These are phyloP conservation scores for Gnomoniopsis sp. DNA, from an alignment of 2,329 filamentous ascomycete species.

Conservation along the genomic window DNA sequence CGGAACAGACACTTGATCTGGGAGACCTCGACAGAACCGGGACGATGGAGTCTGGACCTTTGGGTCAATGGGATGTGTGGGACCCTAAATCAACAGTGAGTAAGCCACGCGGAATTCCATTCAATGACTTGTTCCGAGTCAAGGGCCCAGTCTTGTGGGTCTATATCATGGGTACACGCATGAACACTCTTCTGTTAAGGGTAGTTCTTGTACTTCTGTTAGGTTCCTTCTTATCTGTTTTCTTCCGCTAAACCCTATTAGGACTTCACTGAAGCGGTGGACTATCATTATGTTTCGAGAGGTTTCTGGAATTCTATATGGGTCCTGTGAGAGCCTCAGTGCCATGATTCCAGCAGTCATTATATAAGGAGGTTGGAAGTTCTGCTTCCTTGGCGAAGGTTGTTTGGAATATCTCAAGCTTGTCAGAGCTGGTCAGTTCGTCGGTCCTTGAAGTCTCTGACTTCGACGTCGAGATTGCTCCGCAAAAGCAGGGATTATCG, in stretches of 20 bases:
- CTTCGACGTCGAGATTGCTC: not conserved
- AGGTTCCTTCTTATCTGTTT: not conserved
- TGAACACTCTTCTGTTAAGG: not conserved
- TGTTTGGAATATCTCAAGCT: not conserved
- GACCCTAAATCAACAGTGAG: too few relatives aligned
- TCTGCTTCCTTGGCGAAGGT: not conserved
- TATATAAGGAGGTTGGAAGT: not conserved
- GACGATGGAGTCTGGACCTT: too few relatives aligned
- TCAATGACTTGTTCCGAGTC: not conserved
- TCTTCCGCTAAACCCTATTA: not conserved
- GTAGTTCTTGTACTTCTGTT: not conserved
- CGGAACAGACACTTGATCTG: not conserved
- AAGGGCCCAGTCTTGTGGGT: not conserved
- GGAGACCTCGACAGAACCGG: too few relatives aligned
- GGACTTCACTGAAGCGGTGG: not conserved
- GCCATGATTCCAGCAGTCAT: too few relatives aligned
- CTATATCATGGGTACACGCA: not conserved
- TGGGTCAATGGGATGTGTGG: too few relatives aligned
- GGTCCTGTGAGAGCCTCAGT: too few relatives aligned
- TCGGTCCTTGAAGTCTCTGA: not conserved
- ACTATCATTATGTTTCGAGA: not conserved
- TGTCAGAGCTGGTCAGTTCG: not conserved
- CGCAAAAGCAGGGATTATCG: conserved; percentile 5
- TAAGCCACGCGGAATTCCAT: not conserved
- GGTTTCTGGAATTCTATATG: too few relatives aligned